Conservation (phyloP, 2,329 filamentous ascomycete genomes). For the Huntiella abstrusa region DNA sequence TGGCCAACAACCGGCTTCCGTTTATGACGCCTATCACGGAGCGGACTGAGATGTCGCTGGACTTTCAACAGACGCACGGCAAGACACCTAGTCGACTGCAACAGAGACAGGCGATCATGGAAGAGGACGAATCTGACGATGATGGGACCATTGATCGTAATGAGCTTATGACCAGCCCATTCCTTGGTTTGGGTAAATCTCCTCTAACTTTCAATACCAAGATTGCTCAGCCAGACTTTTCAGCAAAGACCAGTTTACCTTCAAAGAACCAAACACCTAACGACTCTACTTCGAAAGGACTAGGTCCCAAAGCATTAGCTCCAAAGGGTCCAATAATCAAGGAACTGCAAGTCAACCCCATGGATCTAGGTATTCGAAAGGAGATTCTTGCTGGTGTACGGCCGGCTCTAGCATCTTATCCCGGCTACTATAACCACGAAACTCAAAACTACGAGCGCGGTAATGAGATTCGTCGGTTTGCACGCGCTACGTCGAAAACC, state of each 20-base stretch:
- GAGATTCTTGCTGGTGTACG: constrained; percentile 58
- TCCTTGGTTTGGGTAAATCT: constrained; percentile 41
- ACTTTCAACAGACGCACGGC: constrained; percentile 36
- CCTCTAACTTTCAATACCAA: constrained; percentile 26
- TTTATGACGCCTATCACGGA: constrained; percentile 99
- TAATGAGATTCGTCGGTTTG: constrained; percentile 62
- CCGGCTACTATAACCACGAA: constrained; percentile 62
- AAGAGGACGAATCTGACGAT: constrained; percentile 16
- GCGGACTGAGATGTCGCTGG: constrained; percentile 75
- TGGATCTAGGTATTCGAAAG: constrained; percentile 54
- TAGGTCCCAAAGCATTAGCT: constrained; percentile 21
- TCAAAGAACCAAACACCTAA: constrained; percentile 7
- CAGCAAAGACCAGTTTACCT: neutral
- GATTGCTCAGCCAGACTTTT: constrained; percentile 16
- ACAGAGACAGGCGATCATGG: constrained; percentile 14
- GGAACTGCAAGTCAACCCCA: constrained; percentile 74
- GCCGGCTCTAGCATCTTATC: constrained; percentile 54
- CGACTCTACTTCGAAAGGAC: neutral
- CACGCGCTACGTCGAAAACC: constrained; percentile 45
- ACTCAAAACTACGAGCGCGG: constrained; percentile 45
- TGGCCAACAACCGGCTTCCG: constrained; percentile 77
- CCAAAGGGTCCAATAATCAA: constrained; percentile 57
- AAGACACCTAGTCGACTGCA: constrained; percentile 58
- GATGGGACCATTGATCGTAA: constrained; percentile 14
- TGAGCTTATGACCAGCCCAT: constrained; percentile 43